These are phyloP conservation scores for Debaryomyces prosopidis DNA, from an alignment of 805 yeast genomes.

Conservation along the genomic window DNA sequence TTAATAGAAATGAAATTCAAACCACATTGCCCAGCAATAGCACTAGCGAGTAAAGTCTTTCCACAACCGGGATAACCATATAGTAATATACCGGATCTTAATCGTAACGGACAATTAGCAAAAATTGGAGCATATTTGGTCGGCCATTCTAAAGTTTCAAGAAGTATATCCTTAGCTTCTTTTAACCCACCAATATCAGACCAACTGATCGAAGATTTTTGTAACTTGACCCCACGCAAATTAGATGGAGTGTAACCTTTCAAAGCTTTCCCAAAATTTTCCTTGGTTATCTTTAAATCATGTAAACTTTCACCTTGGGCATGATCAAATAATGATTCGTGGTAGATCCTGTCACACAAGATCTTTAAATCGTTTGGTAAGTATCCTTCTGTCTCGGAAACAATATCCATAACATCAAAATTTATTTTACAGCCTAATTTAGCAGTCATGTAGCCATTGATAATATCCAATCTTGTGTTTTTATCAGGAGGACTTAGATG, in stretches of 20 bases:
- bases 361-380: constrained; percentile 78
- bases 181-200: constrained; percentile 83
- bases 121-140: constrained; percentile 95
- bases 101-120: constrained; percentile 78
- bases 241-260: constrained; percentile 76
- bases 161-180: constrained; percentile 69
- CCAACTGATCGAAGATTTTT: constrained; percentile 79
- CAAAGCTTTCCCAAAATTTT: constrained; percentile 56
- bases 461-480: constrained; percentile 50
- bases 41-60: constrained; percentile 88
- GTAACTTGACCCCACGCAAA: constrained; percentile 81
- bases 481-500: constrained; percentile 71
- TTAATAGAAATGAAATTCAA: constrained; percentile 89
- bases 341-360: constrained; percentile 68
- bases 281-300: constrained; percentile 19
- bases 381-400: constrained; percentile 82
- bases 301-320: constrained; percentile 9
- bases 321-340: constrained; percentile 40
- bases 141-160: constrained; percentile 97
- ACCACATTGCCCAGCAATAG: constrained; percentile 92
- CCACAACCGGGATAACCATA: constrained; percentile 99
- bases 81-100: constrained; percentile 84
- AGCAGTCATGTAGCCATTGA: constrained; percentile 38
- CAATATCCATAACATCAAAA: constrained; percentile 45
- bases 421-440: constrained; percentile 33